phyloP scores from a whole-genome alignment of 257 asterid genomes.

The Ophiorrhiza pumila region DNA sequence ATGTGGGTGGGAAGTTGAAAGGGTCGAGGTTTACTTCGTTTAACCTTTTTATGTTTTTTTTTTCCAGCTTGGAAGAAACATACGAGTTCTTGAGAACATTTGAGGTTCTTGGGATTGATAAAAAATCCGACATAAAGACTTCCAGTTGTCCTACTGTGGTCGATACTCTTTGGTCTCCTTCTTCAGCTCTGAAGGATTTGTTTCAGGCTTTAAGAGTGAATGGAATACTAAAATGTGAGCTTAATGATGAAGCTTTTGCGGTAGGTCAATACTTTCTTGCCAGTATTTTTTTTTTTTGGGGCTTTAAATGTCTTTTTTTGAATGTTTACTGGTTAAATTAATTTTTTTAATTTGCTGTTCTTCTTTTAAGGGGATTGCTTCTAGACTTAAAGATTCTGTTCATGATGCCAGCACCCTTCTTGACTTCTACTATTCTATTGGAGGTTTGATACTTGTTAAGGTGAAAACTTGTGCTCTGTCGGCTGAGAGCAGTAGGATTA shows the following conservation, averaged over 20 bases:
- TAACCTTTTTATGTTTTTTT: background rate
- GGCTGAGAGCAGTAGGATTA: background rate
- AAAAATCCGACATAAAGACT: slow-evolving; percentile 41
- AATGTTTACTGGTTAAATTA: background rate
- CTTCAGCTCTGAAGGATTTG: slow-evolving; percentile 59
- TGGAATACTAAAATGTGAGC: slow-evolving; percentile 69
- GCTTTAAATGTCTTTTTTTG: background rate
- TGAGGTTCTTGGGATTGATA: slow-evolving; percentile 76
- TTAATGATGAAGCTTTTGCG: slow-evolving; percentile 43
- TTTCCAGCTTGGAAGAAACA: slow-evolving; percentile 72
- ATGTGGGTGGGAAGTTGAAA: background rate
- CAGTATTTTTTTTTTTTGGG: slow-evolving; percentile 6
- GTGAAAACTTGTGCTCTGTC: slow-evolving; percentile 27
- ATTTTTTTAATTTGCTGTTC: slow-evolving; percentile 11
- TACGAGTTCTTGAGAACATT: slow-evolving; percentile 79
- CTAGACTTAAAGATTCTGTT: slow-evolving; percentile 57
- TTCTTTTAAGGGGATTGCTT: slow-evolving; percentile 49
- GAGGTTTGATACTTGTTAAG: slow-evolving; percentile 72
- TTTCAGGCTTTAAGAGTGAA: slow-evolving; percentile 66
- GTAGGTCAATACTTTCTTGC: slow-evolving; percentile 36
- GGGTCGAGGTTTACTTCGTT: background rate
- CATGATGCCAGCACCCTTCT: slow-evolving; percentile 55
- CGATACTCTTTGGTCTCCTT: slow-evolving; percentile 49
- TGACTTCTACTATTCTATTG: slow-evolving; percentile 67
- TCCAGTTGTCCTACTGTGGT: slow-evolving; percentile 60